Percentiles rank a stretch among this genome's conserved stretches.
These are phyloP conservation scores for Quercus wislizeni DNA, from an alignment of 306 rosid species.

Conservation along the genomic window DNA sequence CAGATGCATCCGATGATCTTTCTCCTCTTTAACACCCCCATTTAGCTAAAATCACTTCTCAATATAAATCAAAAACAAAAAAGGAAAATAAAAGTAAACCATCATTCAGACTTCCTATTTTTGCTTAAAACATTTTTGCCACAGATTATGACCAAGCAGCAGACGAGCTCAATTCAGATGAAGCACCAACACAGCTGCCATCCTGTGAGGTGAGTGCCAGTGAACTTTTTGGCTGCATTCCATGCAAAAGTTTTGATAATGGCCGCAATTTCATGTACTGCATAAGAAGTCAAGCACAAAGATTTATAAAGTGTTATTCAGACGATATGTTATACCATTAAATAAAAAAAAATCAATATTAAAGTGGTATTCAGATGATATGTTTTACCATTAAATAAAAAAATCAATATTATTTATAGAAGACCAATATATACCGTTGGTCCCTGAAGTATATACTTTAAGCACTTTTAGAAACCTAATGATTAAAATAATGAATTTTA, in stretches of 20 bases:
- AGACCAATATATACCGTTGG: neutral
- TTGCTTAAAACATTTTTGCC: neutral
- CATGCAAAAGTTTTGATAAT: conserved; percentile 8
- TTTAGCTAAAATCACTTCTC: neutral
- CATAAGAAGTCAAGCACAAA: conserved; percentile 13
- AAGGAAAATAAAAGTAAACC: neutral
- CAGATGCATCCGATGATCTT: neutral
- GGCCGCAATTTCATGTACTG: conserved; percentile 29
- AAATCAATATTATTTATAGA: neutral
- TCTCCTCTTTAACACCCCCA: neutral
- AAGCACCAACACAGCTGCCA: conserved; percentile 10
- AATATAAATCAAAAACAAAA: neutral
- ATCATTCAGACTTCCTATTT: neutral
- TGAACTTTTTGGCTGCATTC: conserved; percentile 1
- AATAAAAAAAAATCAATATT: neutral
- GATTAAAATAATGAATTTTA: too few relatives aligned
- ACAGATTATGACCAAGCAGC: conserved; percentile 2
- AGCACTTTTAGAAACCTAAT: too few relatives aligned
- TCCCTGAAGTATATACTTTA: too few relatives aligned
- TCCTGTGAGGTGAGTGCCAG: conserved; percentile 3
- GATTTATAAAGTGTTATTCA: neutral
- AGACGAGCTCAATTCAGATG: conserved; percentile 4
- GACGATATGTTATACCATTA: neutral
- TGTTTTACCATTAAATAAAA: neutral
- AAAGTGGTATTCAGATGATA: neutral